Evolutionary conservation across 2,329 filamentous ascomycete species (phyloP).

Genomic region (Helotiales sp.): DNA sequence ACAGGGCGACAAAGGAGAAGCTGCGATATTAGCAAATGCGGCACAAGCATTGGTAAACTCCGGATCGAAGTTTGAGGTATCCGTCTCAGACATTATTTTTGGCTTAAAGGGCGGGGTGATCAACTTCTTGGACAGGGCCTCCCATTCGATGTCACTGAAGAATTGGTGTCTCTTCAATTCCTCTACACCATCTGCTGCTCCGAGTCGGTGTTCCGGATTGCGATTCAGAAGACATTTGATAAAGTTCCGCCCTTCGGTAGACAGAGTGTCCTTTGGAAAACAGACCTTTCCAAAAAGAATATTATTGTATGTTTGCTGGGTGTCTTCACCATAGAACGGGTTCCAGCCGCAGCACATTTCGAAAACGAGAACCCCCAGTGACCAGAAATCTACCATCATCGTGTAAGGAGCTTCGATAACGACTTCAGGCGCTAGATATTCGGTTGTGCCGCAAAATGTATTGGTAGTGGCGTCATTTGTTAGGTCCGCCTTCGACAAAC

Average conservation of each 20-base stretch:
- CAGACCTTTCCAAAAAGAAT: slow-evolving; percentile 98
- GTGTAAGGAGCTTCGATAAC: slow-evolving; percentile 97
- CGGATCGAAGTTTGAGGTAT: slow-evolving; percentile 97
- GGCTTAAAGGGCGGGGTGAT: slow-evolving; percentile 98
- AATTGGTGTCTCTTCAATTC: slow-evolving; percentile 95
- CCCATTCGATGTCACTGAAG: slow-evolving; percentile 94
- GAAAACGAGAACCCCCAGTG: slow-evolving; percentile 93
- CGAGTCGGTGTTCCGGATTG: slow-evolving; percentile 93
- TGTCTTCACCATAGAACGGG: slow-evolving; percentile 98
- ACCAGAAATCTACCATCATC: slow-evolving; percentile 99
- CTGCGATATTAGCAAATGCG: slow-evolving; percentile 81
- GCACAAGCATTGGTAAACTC: slow-evolving; percentile 96
- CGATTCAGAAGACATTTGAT: slow-evolving; percentile 97
- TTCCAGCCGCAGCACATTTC: slow-evolving; percentile 99
- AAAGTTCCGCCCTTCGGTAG: slow-evolving; percentile 93
- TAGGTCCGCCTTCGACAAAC: slow-evolving; percentile 94
- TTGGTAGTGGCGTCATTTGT: slow-evolving; percentile 98
- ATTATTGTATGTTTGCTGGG: slow-evolving; percentile 99
- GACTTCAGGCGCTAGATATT: slow-evolving; percentile 95
- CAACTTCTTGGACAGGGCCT: slow-evolving; percentile 83
- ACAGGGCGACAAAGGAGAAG: slow-evolving; percentile 88
- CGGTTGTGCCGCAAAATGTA: slow-evolving; percentile 97
- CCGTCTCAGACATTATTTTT: slow-evolving; percentile 91
- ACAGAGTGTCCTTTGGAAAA: slow-evolving; percentile 93
- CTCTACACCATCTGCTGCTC: slow-evolving; percentile 87